Evolutionary conservation across 1,284 basidiomycete species (phyloP).

Genomic region (Moesziomyces antarcticus): DNA sequence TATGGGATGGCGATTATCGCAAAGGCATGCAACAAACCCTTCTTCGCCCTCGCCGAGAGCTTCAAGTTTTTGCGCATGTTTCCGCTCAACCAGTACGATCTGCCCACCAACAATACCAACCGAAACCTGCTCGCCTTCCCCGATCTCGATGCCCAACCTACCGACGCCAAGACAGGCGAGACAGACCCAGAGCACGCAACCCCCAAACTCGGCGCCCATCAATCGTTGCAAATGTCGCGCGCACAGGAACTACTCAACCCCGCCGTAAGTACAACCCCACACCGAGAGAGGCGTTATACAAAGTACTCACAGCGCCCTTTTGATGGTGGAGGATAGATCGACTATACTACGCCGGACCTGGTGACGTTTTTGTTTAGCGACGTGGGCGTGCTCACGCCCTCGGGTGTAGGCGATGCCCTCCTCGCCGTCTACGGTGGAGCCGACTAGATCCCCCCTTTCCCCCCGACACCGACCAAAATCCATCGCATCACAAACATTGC

Average conservation of each 20-base stretch:
- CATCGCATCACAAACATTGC: neutral
- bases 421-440: constrained; percentile 80
- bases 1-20: constrained; percentile 97
- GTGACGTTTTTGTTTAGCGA: constrained; percentile 91
- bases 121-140: constrained; percentile 48
- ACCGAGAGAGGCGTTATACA: no score
- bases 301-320: no score
- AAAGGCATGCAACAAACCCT: constrained; percentile 91
- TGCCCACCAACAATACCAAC: constrained; percentile 72
- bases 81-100: constrained; percentile 94
- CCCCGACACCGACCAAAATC: no score
- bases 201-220: constrained; percentile 4
- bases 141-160: constrained; percentile 1
- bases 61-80: constrained; percentile 98
- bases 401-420: constrained; percentile 88
- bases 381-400: constrained; percentile 88
- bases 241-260: constrained; percentile 62
- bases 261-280: constrained; percentile 24
- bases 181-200: constrained; percentile 3
- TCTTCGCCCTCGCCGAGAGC: constrained; percentile 93
- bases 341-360: constrained; percentile 75
- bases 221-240: constrained; percentile 42
- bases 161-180: neutral
- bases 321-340: constrained; percentile 34
- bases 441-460: constrained; percentile 19